phyloP scores from a whole-genome alignment of 352 stramenopile species.

The Pythium folliculosum region DNA sequence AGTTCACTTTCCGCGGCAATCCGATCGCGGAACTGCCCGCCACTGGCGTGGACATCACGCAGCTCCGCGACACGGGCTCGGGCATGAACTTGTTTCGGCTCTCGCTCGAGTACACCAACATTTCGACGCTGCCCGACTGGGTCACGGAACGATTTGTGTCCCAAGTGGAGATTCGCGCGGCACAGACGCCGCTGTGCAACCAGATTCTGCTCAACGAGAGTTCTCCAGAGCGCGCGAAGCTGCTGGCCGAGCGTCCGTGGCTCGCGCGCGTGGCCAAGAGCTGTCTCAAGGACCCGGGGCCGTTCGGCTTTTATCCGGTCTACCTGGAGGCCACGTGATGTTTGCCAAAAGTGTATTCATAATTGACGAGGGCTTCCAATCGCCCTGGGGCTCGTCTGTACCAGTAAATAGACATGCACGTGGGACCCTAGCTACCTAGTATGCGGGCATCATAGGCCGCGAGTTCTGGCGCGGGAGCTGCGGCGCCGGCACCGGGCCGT shows the following conservation, averaged over 20 bases:
- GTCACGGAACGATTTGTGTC: not conserved
- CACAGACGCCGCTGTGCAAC: not conserved
- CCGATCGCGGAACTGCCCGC: no score
- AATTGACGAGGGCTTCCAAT: no score
- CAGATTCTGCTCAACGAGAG: constrained; percentile 4
- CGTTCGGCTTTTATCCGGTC: no score
- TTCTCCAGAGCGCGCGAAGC: not conserved
- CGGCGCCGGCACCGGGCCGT: constrained; percentile 35
- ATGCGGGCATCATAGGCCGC: not conserved
- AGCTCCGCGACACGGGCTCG: not conserved
- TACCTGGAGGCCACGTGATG: no score
- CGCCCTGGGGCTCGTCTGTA: no score
- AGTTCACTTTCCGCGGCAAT: no score
- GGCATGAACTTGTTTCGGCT: not conserved
- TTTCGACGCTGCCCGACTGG: no score
- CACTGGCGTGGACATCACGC: no score
- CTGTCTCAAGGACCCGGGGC: not conserved
- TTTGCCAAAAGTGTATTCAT: no score
- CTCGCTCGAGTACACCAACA: no score
- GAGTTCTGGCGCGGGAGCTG: constrained; percentile 46
- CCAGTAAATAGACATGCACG: not conserved
- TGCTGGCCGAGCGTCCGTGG: constrained; percentile 7
- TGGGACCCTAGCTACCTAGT: not conserved
- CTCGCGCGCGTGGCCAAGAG: not conserved
- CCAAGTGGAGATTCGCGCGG: not conserved